Conservation (phyloP, 257 asterid species). For the Solanum medicagineum region DNA sequence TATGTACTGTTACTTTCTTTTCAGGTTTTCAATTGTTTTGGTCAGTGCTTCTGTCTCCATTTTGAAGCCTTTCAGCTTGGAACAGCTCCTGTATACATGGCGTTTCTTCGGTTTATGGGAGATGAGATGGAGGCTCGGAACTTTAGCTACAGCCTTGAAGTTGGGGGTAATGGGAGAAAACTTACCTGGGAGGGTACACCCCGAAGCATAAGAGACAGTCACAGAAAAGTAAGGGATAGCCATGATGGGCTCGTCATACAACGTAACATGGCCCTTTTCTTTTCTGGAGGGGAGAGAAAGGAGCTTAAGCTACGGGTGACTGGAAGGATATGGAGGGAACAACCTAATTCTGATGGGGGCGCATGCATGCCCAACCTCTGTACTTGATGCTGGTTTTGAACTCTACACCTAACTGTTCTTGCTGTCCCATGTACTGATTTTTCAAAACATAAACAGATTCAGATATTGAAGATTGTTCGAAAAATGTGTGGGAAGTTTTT, state of each 20-base stretch:
- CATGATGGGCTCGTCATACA: slow-evolving; percentile 13
- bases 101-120: slow-evolving; percentile 1
- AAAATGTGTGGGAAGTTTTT: not conserved
- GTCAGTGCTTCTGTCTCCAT: slow-evolving; percentile 2
- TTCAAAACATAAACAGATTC: not conserved
- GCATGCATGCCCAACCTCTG: slow-evolving; percentile 8
- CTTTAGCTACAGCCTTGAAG: slow-evolving; percentile 4
- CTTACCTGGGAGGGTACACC: slow-evolving; percentile 14
- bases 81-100: slow-evolving; percentile 3
- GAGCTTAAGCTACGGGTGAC: slow-evolving; percentile 9
- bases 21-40: slow-evolving; percentile 10
- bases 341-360: slow-evolving; percentile 3
- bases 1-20: not conserved
- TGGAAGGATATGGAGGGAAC: slow-evolving; percentile 11
- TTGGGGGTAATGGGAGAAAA: slow-evolving; percentile 8
- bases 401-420: not conserved
- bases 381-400: not conserved
- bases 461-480: not conserved
- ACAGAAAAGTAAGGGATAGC: slow-evolving; percentile 7
- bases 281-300: slow-evolving; percentile 9
- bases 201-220: slow-evolving; percentile 10
- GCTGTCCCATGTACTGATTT: not conserved
- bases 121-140: not conserved
- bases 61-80: not conserved
- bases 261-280: slow-evolving; percentile 13